A percentile compares a stretch with the other conserved stretches of the same genome.
phyloP scores from a whole-genome alignment of 352 stramenopile species.

The Pythium rishiriense region DNA sequence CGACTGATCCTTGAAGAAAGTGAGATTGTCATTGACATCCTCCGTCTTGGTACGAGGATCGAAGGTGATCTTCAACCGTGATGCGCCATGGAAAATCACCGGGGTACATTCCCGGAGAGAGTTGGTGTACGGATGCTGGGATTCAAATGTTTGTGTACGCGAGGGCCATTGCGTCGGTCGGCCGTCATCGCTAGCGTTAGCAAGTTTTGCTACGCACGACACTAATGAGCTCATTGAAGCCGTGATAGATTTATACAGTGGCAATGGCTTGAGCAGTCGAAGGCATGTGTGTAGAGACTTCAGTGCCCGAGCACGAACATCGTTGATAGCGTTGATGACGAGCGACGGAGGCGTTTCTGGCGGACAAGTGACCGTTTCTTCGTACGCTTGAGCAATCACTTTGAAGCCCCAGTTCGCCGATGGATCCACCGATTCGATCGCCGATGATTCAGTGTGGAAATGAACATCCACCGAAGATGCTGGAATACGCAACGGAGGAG shows the following conservation, averaged over 20 bases:
- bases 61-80: slow-evolving; percentile 69
- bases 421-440: slow-evolving; percentile 19
- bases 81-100: slow-evolving; percentile 72
- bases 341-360: slow-evolving; percentile 57
- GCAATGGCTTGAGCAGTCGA: background rate
- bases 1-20: slow-evolving; percentile 84
- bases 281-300: slow-evolving; percentile 44
- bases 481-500: slow-evolving; percentile 65
- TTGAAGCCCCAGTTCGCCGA: slow-evolving; percentile 81
- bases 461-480: slow-evolving; percentile 60
- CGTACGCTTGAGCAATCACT: slow-evolving; percentile 65
- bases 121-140: slow-evolving; percentile 83
- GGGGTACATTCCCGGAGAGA: slow-evolving; percentile 80
- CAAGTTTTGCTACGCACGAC: slow-evolving; percentile 41
- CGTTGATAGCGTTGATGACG: slow-evolving; percentile 40
- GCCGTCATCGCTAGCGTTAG: slow-evolving; percentile 44
- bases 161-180: slow-evolving; percentile 48
- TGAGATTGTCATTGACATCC: slow-evolving; percentile 76
- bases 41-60: slow-evolving; percentile 67
- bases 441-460: slow-evolving; percentile 65
- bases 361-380: slow-evolving; percentile 49
- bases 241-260: background rate
- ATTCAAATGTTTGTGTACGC: slow-evolving; percentile 76
- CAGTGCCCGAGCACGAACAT: slow-evolving; percentile 59
- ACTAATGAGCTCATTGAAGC: background rate